Base-by-base conservation (phyloP, 805 yeast species). In the Priceomyces castillae region DNA sequence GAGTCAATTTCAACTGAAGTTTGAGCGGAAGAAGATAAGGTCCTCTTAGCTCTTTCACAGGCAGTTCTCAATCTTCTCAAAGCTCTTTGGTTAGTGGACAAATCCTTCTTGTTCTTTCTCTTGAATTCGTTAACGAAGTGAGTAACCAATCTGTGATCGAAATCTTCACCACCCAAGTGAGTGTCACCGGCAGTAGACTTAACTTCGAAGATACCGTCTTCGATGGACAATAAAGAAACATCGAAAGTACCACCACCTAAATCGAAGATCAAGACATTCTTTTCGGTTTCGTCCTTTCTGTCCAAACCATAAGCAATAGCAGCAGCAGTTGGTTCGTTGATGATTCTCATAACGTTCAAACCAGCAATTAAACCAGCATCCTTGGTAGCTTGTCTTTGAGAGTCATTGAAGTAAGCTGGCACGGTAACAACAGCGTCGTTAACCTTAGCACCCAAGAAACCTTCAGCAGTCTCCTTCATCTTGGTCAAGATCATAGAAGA, bases 241-340 rank as follows among this genome's bases (percentile, higher is more conserved):
- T 88, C 96, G 54, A 88, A 90, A 53, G 97, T 90, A 78, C 97
- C 97, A 71, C 97, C 97, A 79, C 97, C 97, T 59, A 90, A 79
- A 71, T 90, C 97, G 67, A 87, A 90, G 44, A 90, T 95, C 61
- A 90, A 81, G 54, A 90, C 88, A 69, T 90, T 90, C 59, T 86
- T 86, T 71, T 90, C 97, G 31, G 58, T 50, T 52, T 66, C 74
- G 61, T 81, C 82, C 67, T 79, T 68, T 64, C 84, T 82, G 54
- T 69, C 73, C 47, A 69, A 67, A 34, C 74, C 74, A 50, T 69
- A 69, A 25, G 74, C 74, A 51, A 69, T 69, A 22, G 74, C 74
- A 34, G 74, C 74, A 16, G 74, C 74, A 23, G 74, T 69, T 36
- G 74, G 74, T 53, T 69, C 74, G 52, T 69, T 69, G 43, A 69